Evolutionary conservation across 768 basidiomycete genomes (phyloP), one percentile per base, ranked within the genome.

Genomic region (Lentinula boryana): DNA sequence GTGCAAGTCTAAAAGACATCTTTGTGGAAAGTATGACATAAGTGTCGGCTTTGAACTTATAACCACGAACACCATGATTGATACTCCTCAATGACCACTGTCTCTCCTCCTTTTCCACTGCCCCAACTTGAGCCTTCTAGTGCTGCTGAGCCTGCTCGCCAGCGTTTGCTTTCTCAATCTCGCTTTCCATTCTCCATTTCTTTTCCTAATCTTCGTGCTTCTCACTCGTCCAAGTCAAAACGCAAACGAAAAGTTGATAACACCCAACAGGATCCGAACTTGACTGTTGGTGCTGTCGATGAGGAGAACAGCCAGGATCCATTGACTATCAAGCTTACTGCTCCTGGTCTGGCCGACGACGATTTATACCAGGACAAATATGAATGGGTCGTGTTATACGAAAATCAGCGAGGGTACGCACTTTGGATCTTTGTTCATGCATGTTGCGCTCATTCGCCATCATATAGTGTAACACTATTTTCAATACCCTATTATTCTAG

Each of bases 371-470:
- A 69, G 46, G 76, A 80, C 64, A 63, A 72, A 0, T 85, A 81
- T 66, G 72, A 72, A 66, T 84, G 83, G 83, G 83, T 82, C 5
- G 64, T 81, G n/a, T 51, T 85, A 16, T 83, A 83, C 61, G 83
- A 84, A 68, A 83, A 84, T 66, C 84, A 84, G 67, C 73, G 83
- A 64, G 83, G 83, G 84, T 84, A 62, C 27, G 69, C 27, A 23
- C 15, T 43, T 43, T 15, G 27, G 10, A 36, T 16, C 36, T 31
- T 18, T 46, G 16, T 33, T 41, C 49, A 36, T 52, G 32, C 50
- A 55, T 33, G 4, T 10, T 63, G 27, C 4, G 13, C 35, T 41
- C 18, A 13, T 41, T 65, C 66, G 21, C 70, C 52, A 23, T 54
- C 40, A 3, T 51, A 38, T 35, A 72, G 75, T 6, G 62, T 78